Conservation (phyloP, 306 rosid species). For the Cucurbita moschata region DNA sequence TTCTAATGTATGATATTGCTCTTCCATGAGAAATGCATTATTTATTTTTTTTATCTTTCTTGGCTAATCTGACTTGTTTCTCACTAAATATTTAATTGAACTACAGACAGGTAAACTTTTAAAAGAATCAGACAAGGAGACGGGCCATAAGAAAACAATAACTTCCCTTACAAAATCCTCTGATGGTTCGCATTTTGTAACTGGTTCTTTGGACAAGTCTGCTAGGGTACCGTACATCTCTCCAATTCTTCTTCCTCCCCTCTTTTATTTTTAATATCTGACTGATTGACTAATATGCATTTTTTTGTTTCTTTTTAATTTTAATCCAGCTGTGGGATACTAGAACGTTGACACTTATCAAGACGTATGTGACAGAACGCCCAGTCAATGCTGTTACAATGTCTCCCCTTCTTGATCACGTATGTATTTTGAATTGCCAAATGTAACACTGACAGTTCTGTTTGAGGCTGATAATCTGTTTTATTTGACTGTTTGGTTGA, state of each 20-base stretch:
- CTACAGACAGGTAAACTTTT: conserved; percentile 68
- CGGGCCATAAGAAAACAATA: conserved; percentile 61
- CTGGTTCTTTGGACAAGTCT: conserved; percentile 85
- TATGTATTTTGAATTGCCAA: conserved; percentile 22
- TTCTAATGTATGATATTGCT: background rate
- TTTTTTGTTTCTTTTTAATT: background rate
- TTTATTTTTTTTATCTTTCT: background rate
- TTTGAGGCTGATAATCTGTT: background rate
- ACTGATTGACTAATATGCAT: background rate
- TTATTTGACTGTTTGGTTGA: background rate
- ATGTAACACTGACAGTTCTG: background rate
- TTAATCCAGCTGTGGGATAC: conserved; percentile 65
- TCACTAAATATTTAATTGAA: background rate
- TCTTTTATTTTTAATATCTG: background rate
- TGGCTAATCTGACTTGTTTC: background rate
- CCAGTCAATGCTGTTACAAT: conserved; percentile 93
- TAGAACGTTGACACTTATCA: conserved; percentile 72
- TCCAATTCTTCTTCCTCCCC: background rate
- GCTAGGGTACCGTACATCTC: conserved; percentile 38
- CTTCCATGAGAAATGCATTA: background rate
- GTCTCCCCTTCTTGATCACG: conserved; percentile 91
- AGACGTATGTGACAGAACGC: conserved; percentile 75
- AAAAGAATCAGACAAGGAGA: conserved; percentile 60
- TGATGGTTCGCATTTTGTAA: conserved; percentile 67
- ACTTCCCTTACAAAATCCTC: conserved; percentile 60